Conservation (phyloP, 805 yeast species). For the Wickerhamomyces alni region DNA sequence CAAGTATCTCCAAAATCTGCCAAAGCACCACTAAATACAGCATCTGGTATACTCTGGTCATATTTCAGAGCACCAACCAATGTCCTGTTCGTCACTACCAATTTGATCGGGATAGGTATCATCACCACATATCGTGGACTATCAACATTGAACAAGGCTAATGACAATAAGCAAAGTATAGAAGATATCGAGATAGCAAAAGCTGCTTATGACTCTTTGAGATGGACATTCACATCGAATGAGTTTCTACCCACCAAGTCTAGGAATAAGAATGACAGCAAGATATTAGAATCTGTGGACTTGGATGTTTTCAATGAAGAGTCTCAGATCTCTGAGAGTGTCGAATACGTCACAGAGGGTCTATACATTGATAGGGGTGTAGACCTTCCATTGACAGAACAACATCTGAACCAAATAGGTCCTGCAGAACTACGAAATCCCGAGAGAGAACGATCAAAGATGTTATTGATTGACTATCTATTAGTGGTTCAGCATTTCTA, state of each 20-base stretch:
- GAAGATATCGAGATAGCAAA: neutral
- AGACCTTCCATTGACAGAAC: slow-evolving; percentile 7
- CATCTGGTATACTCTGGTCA: slow-evolving; percentile 25
- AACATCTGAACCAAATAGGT: slow-evolving; percentile 3
- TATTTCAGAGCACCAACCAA: slow-evolving; percentile 35
- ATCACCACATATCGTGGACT: slow-evolving; percentile 27
- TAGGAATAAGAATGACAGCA: neutral
- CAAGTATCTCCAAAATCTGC: neutral
- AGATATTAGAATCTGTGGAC: neutral
- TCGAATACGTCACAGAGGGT: neutral
- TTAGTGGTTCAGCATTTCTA: neutral
- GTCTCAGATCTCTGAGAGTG: neutral
- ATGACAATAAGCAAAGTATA: neutral
- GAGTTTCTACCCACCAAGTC: neutral
- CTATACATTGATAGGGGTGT: neutral
- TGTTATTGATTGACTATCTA: slow-evolving; percentile 3
- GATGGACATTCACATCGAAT: neutral
- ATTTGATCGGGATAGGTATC: slow-evolving; percentile 28
- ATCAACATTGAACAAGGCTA: slow-evolving; percentile 13
- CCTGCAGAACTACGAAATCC: neutral
- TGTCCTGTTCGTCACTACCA: slow-evolving; percentile 30
- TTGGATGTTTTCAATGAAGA: neutral
- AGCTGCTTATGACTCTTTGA: neutral
- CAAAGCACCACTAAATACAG: neutral
- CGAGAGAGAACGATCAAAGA: slow-evolving; percentile 2